A percentile compares a stretch with the other conserved stretches of the same genome.
Evolutionary conservation across 257 asterid genomes (phyloP).

Genomic region (Anisodus tanguticus): DNA sequence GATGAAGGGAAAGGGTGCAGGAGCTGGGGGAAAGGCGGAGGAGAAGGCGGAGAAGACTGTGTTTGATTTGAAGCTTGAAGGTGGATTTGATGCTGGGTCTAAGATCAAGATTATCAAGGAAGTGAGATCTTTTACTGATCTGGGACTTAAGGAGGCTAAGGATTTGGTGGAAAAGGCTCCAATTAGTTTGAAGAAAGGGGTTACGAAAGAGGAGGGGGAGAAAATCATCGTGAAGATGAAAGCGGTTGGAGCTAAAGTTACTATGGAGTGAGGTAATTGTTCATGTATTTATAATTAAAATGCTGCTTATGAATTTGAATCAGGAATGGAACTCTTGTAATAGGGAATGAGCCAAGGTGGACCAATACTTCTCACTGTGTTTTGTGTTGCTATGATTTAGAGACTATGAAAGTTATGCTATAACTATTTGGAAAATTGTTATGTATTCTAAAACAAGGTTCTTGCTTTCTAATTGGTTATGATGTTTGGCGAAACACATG

Average conservation of each 20-base stretch:
- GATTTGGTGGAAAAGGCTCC: constrained; percentile 98
- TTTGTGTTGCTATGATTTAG: not conserved
- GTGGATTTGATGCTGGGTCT: constrained; percentile 71
- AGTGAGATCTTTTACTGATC: constrained; percentile 80
- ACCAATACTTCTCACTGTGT: not conserved
- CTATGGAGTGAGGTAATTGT: constrained; percentile 77
- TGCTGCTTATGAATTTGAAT: not conserved
- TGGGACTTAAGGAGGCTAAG: constrained; percentile 95
- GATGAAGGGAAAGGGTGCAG: constrained; percentile 55
- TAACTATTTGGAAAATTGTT: not conserved
- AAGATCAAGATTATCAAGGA: constrained; percentile 93
- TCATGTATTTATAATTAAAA: not conserved
- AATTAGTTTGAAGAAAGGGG: constrained; percentile 89
- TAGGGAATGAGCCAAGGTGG: not conserved
- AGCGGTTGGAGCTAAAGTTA: constrained; percentile 78
- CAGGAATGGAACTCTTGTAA: not conserved
- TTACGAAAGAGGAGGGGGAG: constrained; percentile 84
- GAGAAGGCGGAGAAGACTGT: constrained; percentile 82
- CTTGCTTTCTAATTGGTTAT: not conserved
- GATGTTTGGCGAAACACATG: not conserved
- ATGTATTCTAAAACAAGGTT: not conserved
- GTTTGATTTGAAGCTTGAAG: constrained; percentile 90
- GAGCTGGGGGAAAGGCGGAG: constrained; percentile 56
- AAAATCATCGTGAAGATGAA: constrained; percentile 85
- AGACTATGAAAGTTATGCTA: not conserved